Conservation (phyloP, 306 rosid species). For the Sphenostylis stenocarpa region DNA sequence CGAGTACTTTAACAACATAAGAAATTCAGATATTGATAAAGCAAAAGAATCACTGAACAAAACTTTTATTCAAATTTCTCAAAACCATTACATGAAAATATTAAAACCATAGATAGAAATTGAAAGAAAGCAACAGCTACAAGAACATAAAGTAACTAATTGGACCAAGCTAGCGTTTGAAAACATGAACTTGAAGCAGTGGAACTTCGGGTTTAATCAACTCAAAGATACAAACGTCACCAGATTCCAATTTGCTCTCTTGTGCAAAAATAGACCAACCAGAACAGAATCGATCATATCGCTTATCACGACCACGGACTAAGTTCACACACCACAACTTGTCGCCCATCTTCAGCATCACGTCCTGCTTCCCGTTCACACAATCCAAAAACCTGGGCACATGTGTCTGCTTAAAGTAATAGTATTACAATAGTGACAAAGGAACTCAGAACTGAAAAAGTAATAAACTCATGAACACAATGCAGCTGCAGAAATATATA, state of each 20-base stretch:
- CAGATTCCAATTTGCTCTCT: not conserved
- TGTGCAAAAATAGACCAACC: conserved; percentile 2
- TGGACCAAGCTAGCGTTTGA: not conserved
- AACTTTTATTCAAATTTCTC: no score
- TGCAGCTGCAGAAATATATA: no score
- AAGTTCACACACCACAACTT: not conserved
- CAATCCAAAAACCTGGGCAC: not conserved
- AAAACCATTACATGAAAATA: not conserved
- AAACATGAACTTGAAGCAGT: not conserved
- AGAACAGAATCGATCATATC: not conserved
- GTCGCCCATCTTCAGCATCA: not conserved
- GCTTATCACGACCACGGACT: accelerated
- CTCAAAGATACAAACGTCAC: conserved; percentile 20
- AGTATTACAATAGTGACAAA: not conserved
- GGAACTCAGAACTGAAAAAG: not conserved
- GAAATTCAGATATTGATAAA: no score
- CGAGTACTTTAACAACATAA: not conserved
- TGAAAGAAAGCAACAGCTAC: not conserved
- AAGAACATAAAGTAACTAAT: not conserved
- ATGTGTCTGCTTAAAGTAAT: not conserved
- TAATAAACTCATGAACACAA: not conserved
- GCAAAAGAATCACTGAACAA: no score
- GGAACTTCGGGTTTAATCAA: not conserved
- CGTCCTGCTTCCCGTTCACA: not conserved
- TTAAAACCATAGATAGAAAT: not conserved